These are phyloP conservation scores for Pseudoperonospora humuli DNA, from an alignment of 352 stramenopile genomes.

Conservation along the genomic window DNA sequence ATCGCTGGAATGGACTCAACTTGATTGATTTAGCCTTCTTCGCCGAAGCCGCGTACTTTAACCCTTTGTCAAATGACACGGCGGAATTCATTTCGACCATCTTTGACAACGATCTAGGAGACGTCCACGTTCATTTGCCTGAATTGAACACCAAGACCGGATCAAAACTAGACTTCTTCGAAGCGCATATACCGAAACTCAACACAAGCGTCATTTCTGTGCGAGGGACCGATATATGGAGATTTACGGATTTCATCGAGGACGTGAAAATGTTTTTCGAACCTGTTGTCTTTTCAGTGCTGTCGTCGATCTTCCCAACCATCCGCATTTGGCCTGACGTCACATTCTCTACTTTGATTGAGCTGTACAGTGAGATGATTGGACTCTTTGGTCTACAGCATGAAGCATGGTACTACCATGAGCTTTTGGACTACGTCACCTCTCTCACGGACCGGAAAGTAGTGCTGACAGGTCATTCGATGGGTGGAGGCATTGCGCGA, in stretches of 20 bases:
- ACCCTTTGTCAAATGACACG: conserved; percentile 74
- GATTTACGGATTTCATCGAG: conserved; percentile 87
- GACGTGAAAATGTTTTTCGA: conserved; percentile 90
- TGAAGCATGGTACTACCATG: conserved; percentile 83
- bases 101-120: conserved; percentile 38
- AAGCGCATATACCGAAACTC: conserved; percentile 62
- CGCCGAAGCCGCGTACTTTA: conserved; percentile 83
- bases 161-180: conserved; percentile 82
- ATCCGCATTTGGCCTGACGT: conserved; percentile 89
- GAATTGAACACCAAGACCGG: conserved; percentile 73
- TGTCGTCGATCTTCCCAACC: conserved; percentile 85
- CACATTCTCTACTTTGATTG: conserved; percentile 80
- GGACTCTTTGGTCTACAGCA: conserved; percentile 83
- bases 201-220: conserved; percentile 86
- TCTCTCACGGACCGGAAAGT: conserved; percentile 76
- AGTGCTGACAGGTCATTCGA: conserved; percentile 83
- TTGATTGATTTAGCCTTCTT: conserved; percentile 82
- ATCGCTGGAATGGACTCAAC: conserved; percentile 64
- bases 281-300: conserved; percentile 83
- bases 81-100: conserved; percentile 59
- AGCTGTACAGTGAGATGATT: conserved; percentile 83
- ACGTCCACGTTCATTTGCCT: conserved; percentile 50
- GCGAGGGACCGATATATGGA: conserved; percentile 83
- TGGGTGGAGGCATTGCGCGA: conserved; percentile 80
- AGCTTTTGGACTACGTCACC: conserved; percentile 76